A percentile compares a stretch with the other conserved stretches of the same genome.
phyloP scores from a whole-genome alignment of 768 basidiomycete genomes.

The Royoungia palumana region DNA sequence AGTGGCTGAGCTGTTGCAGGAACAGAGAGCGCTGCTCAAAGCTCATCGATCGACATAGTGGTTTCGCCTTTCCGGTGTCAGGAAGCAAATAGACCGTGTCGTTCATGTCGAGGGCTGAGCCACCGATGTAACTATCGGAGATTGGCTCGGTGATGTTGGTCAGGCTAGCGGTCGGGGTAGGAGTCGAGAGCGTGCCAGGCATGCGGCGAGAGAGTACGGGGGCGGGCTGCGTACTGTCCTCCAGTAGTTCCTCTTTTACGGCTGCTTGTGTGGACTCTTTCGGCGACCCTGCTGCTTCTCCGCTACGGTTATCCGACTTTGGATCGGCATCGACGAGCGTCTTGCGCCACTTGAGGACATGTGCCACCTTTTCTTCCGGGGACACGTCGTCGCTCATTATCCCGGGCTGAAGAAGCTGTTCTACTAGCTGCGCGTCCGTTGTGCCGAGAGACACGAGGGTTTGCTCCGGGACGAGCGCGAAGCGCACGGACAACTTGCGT shows the following conservation, averaged over 20 bases:
- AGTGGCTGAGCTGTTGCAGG: conserved; percentile 40
- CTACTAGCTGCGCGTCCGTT: conserved; percentile 46
- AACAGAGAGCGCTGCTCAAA: conserved; percentile 50
- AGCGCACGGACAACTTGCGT: conserved; percentile 30
- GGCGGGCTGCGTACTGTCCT: not conserved
- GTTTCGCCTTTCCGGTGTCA: conserved; percentile 16
- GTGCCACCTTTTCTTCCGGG: conserved; percentile 29
- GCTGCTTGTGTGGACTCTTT: conserved; percentile 21
- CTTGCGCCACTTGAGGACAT: conserved; percentile 26
- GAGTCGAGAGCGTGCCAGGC: conserved; percentile 55
- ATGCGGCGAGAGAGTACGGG: conserved; percentile 38
- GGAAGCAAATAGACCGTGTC: conserved; percentile 25
- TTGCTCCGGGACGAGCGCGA: conserved; percentile 33
- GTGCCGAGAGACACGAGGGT: conserved; percentile 52
- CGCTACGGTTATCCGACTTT: too few species aligned
- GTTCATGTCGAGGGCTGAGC: conserved; percentile 22
- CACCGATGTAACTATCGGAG: conserved; percentile 34
- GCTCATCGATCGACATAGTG: conserved; percentile 50
- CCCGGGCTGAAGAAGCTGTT: conserved; percentile 43
- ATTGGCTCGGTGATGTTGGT: conserved; percentile 19
- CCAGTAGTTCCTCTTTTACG: not conserved
- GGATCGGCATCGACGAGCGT: conserved; percentile 32
- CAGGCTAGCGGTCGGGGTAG: conserved; percentile 35
- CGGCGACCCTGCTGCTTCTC: too few species aligned
- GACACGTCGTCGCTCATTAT: conserved; percentile 27